Conservation (phyloP, 2,329 filamentous ascomycete genomes). For the Aspergillus eucalypticola region DNA sequence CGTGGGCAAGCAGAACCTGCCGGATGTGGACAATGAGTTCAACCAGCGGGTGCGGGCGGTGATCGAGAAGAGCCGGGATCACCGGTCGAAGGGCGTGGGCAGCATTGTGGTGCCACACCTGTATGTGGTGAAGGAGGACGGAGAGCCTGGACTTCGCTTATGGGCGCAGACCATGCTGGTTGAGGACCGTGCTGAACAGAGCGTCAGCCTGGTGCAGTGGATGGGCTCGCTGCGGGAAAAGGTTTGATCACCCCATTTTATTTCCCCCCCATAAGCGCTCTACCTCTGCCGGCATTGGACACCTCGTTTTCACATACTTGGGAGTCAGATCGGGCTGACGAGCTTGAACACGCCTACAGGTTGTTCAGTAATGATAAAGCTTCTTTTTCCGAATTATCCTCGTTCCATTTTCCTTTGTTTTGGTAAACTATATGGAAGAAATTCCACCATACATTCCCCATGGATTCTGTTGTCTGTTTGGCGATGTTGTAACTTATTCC, state of each 20-base stretch:
- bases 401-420: constrained; percentile 6
- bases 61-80: constrained; percentile 86
- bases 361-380: constrained; percentile 35
- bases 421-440: constrained; percentile 24
- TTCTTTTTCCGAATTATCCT: neutral
- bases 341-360: constrained; percentile 28
- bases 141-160: constrained; percentile 88
- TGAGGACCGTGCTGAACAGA: constrained; percentile 92
- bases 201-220: constrained; percentile 90
- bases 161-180: constrained; percentile 97
- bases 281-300: constrained; percentile 10
- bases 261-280: constrained; percentile 1
- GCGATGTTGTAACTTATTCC: neutral
- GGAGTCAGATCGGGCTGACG: constrained; percentile 25
- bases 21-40: constrained; percentile 91
- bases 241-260: constrained; percentile 57
- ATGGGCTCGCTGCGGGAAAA: constrained; percentile 91
- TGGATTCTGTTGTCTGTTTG: constrained; percentile 9
- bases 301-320: constrained; percentile 10
- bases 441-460: constrained; percentile 24
- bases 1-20: constrained; percentile 85
- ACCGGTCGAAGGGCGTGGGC: constrained; percentile 81
- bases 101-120: constrained; percentile 91
- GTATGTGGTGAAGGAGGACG: constrained; percentile 92
- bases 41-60: constrained; percentile 91